Base-by-base conservation (phyloP, 257 asterid species). In the Penstemon davidsonii region DNA sequence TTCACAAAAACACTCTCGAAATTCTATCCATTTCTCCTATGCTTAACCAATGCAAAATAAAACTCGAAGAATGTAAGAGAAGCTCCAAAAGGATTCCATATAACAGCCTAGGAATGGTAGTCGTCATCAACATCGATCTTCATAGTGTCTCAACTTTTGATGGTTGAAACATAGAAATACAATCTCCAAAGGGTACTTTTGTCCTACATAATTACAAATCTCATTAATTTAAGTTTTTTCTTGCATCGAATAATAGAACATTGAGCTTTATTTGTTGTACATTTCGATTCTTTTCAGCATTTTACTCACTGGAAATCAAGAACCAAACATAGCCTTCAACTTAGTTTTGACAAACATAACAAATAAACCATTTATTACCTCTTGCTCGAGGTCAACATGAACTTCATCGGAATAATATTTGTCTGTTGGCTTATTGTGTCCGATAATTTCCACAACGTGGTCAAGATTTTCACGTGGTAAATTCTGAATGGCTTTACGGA, bases 151-250 rank as follows among this genome's bases (percentile, higher is more conserved):
- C 68, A 33, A 76, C 79, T 73, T 75, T 69, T 76, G 15, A 82
- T 69, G 1, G 92, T 60, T 68, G 70, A 68, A 25, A 78, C 75
- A 37, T 80, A 91, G 87, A 73, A 81, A 75, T 84, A 79, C 74
- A 89, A 68, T 72, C 94, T 88, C 96, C 98, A 92, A 0, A 85
- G 79, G 0, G 90, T 84, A 25, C 56, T 81, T 7, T 75, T 80
- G 63, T 82, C 95, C 98, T 92, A 51, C 79, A 80, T 45, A 69
- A 70, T 25, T 33, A 57, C 60, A 8, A 38, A 49, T 11, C 41
- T 33, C 45, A 58, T 13, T 33, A 41, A 1, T 33, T 13, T 60
- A 38, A 62, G 56, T 13, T 39, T 41, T 40, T 9, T 25, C 33
- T 25, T 25, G 15, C 39, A 41, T 25, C 33, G 15, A 6, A 46